phyloP scores from a whole-genome alignment of 164 flowering plant species.

The Saururus chinensis region DNA sequence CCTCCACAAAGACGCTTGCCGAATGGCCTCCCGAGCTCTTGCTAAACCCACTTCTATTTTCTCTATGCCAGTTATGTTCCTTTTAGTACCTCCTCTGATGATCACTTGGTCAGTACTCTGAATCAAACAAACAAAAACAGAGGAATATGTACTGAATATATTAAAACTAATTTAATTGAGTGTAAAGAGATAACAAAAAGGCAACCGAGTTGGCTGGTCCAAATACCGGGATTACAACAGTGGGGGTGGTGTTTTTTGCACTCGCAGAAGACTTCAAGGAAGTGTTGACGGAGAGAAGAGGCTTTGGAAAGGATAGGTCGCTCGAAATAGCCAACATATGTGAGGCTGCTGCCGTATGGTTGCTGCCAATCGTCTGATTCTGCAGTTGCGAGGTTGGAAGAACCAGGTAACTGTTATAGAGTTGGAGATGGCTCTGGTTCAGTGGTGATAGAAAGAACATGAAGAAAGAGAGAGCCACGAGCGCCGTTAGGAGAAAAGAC shows the following conservation, averaged over 20 bases:
- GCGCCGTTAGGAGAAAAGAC: background rate
- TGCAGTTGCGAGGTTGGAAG: background rate
- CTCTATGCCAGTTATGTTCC: background rate
- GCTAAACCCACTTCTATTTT: conserved; percentile 38
- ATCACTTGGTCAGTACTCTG: background rate
- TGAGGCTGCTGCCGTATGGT: background rate
- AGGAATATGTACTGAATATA: no score
- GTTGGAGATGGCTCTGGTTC: background rate
- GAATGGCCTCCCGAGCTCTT: conserved; percentile 40
- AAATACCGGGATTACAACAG: background rate
- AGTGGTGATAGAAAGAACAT: background rate
- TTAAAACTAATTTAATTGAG: background rate
- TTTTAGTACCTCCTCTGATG: background rate
- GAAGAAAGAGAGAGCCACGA: background rate
- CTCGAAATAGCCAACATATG: background rate
- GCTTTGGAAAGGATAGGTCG: background rate
- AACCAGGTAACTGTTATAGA: background rate
- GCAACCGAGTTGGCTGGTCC: background rate
- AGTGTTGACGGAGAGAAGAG: background rate
- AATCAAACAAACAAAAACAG: background rate
- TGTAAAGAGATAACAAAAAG: background rate
- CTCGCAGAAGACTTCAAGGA: background rate
- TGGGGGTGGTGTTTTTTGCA: background rate
- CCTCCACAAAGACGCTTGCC: conserved; percentile 14
- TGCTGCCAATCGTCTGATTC: background rate